A percentile compares a stretch with the other conserved stretches of the same genome.
Conservation (phyloP, 768 basidiomycete species). For the Dacryopinax primogenitus region DNA sequence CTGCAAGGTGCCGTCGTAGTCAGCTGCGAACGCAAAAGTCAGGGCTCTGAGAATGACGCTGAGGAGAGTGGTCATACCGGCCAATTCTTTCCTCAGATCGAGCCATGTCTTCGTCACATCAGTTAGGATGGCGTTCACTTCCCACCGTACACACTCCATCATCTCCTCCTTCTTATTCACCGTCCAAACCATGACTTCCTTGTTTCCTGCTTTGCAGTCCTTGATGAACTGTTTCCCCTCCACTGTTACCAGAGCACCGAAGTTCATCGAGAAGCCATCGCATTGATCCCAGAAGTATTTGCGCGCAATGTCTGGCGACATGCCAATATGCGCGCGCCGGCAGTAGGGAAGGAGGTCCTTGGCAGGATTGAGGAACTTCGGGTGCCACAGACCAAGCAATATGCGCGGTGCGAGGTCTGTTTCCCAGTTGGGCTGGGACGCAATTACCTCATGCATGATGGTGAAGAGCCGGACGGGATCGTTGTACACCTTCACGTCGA, state of each 20-base stretch:
- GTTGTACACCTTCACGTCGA: slow-evolving; percentile 91
- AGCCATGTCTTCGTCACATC: slow-evolving; percentile 61
- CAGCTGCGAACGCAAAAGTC: neutral
- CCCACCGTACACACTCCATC: slow-evolving; percentile 78
- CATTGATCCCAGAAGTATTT: slow-evolving; percentile 83
- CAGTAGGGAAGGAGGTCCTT: slow-evolving; percentile 67
- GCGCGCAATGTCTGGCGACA: slow-evolving; percentile 54
- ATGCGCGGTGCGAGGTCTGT: slow-evolving; percentile 64
- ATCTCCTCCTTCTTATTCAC: slow-evolving; percentile 81
- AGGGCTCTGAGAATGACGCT: neutral
- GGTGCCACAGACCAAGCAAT: slow-evolving; percentile 80
- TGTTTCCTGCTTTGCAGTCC: slow-evolving; percentile 66
- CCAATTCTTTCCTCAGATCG: slow-evolving; percentile 44
- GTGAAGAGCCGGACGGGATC: slow-evolving; percentile 73
- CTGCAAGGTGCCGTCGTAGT: neutral
- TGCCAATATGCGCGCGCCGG: slow-evolving; percentile 72
- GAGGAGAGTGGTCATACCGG: slow-evolving; percentile 31
- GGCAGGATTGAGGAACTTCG: slow-evolving; percentile 70
- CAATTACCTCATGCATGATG: slow-evolving; percentile 59
- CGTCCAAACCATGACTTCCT: slow-evolving; percentile 90
- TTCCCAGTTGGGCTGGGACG: slow-evolving; percentile 56
- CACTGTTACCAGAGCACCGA: slow-evolving; percentile 50
- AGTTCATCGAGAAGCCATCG: slow-evolving; percentile 75
- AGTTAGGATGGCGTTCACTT: slow-evolving; percentile 62
- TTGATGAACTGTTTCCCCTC: slow-evolving; percentile 61